Conservation (phyloP, 768 basidiomycete species). For the Tulasnella calospora region DNA sequence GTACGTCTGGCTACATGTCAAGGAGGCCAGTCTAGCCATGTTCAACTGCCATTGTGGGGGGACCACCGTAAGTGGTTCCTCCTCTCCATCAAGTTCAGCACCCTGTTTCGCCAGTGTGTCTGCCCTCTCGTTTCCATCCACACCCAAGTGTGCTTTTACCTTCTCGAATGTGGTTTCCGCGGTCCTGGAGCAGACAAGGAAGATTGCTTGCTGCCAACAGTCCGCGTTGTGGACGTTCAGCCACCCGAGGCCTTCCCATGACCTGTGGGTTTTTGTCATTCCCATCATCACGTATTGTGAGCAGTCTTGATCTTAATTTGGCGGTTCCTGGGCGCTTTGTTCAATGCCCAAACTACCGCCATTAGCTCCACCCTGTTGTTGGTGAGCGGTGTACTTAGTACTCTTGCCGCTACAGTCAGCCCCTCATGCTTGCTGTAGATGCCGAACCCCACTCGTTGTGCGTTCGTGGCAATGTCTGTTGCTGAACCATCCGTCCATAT, state of each 20-base stretch:
- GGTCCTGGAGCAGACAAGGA: background rate
- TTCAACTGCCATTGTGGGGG: no score
- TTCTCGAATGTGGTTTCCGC: background rate
- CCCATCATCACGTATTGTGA: background rate
- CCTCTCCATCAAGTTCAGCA: no score
- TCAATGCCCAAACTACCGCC: background rate
- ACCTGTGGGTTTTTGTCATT: background rate
- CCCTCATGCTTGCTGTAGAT: background rate
- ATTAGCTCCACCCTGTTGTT: conserved; percentile 10
- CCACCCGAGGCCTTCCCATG: conserved; percentile 2
- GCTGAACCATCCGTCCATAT: conserved; percentile 13
- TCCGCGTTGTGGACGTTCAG: background rate
- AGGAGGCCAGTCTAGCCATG: no score
- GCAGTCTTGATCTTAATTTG: background rate
- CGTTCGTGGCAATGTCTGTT: background rate
- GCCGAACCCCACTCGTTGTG: background rate
- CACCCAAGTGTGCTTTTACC: background rate
- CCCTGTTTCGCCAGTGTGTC: conserved; percentile 13
- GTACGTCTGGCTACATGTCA: no score
- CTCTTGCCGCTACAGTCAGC: background rate
- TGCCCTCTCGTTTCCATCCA: background rate
- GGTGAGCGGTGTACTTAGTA: background rate
- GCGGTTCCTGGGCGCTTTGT: background rate
- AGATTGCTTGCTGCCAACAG: background rate
- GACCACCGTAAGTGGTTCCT: no score